Conservation (phyloP, 306 rosid species). For the Medicago arabica region DNA sequence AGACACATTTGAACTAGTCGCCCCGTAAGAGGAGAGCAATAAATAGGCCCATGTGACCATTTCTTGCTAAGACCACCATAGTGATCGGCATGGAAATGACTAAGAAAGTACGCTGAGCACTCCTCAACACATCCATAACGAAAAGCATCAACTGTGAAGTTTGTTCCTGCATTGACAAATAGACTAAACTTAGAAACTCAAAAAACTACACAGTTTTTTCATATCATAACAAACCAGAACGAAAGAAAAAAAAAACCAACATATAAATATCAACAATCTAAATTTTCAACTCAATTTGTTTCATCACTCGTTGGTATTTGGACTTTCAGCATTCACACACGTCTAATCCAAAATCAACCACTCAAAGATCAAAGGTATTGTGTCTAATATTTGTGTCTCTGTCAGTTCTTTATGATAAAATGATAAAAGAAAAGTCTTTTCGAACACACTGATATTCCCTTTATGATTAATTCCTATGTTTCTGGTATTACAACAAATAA, state of each 20-base stretch:
- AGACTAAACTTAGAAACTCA: slow-evolving; percentile 26
- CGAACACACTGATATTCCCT: background rate
- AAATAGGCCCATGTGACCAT: slow-evolving; percentile 67
- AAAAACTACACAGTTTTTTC: background rate
- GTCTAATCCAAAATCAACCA: background rate
- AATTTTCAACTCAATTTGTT: slow-evolving; percentile 15
- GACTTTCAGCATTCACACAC: background rate
- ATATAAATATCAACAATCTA: background rate
- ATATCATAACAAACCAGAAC: slow-evolving; percentile 6
- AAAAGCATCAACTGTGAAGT: slow-evolving; percentile 65
- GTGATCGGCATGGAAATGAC: slow-evolving; percentile 59
- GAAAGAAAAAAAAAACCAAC: background rate
- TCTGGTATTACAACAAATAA: background rate
- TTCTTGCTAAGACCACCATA: slow-evolving; percentile 64
- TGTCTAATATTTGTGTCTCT: background rate
- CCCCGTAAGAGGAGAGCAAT: slow-evolving; percentile 57
- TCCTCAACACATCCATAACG: slow-evolving; percentile 57
- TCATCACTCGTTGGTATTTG: background rate
- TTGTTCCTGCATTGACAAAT: slow-evolving; percentile 48
- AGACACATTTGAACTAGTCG: slow-evolving; percentile 57
- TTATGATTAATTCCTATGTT: too few species aligned
- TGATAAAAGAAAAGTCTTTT: background rate
- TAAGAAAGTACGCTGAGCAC: slow-evolving; percentile 62
- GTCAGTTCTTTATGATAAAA: too few species aligned
- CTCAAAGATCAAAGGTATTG: background rate